Evolutionary conservation across 495 filamentous ascomycete species (phyloP).

Genomic region (Podospora australis): DNA sequence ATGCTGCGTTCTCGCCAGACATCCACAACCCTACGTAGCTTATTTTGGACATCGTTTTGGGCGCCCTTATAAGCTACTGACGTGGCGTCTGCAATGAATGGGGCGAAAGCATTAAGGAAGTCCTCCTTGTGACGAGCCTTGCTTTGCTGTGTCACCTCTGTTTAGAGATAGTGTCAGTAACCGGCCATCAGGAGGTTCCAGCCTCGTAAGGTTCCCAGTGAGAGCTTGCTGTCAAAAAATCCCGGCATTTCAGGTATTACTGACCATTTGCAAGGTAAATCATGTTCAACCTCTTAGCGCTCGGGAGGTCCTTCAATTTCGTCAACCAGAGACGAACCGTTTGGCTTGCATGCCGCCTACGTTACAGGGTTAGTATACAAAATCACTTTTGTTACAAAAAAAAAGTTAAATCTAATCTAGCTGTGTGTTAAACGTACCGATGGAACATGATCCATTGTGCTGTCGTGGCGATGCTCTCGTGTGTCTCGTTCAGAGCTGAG

Average conservation of each 20-base stretch:
- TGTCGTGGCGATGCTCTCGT: constrained; percentile 90
- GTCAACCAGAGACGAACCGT: constrained; percentile 87
- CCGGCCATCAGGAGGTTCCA: background rate
- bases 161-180: constrained; percentile 20
- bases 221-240: constrained; percentile 8
- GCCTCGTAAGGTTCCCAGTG: background rate
- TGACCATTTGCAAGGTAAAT: constrained; percentile 94
- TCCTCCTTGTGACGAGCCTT: constrained; percentile 86
- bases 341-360: constrained; percentile 79
- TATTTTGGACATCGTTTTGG: constrained; percentile 74
- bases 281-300: constrained; percentile 79
- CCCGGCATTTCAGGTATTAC: constrained; percentile 10
- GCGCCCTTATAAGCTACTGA: constrained; percentile 81
- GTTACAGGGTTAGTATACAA: constrained; percentile 14
- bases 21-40: constrained; percentile 81
- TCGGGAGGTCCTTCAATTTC: constrained; percentile 73
- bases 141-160: constrained; percentile 93
- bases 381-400: constrained; percentile 3
- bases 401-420: background rate
- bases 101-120: constrained; percentile 84
- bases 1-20: constrained; percentile 85
- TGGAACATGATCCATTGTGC: constrained; percentile 99
- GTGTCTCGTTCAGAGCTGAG: constrained; percentile 87
- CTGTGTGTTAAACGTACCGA: constrained; percentile 52
- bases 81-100: constrained; percentile 81